A percentile compares a stretch with the other conserved stretches of the same genome.
phyloP scores from a whole-genome alignment of 164 flowering plant species.

The Tetrastigma voinierianum region DNA sequence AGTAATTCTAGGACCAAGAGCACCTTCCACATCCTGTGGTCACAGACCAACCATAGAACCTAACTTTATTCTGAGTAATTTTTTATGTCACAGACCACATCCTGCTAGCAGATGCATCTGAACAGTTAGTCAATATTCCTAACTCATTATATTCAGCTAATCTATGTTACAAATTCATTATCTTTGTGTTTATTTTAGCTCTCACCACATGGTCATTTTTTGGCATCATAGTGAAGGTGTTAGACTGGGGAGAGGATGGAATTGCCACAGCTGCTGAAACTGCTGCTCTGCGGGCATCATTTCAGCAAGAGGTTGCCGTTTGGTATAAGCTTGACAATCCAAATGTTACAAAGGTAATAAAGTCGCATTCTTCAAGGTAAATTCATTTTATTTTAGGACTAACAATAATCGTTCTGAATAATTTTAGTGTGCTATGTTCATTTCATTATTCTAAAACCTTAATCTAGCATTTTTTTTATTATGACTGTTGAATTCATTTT shows the following conservation, averaged over 20 bases:
- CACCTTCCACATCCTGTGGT: too few species aligned
- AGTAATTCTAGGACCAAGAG: too few species aligned
- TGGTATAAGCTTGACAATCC: constrained; percentile 99
- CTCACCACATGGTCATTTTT: background rate
- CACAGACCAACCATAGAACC: too few species aligned
- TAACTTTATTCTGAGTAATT: too few species aligned
- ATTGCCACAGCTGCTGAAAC: constrained; percentile 71
- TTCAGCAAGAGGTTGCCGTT: constrained; percentile 91
- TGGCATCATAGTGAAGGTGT: constrained; percentile 61
- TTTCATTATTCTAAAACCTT: background rate
- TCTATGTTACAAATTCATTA: too few species aligned
- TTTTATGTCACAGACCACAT: too few species aligned
- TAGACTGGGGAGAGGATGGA: constrained; percentile 99
- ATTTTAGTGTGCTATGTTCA: too few species aligned
- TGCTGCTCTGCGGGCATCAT: constrained; percentile 72
- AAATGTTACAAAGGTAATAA: constrained; percentile 79
- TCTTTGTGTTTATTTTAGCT: background rate
- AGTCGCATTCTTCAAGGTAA: background rate
- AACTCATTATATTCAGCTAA: too few species aligned
- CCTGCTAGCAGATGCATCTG: background rate
- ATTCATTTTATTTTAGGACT: background rate
- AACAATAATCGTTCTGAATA: too few species aligned
- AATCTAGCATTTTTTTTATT: background rate
- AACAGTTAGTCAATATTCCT: too few species aligned
- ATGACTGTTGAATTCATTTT: too few species aligned